Conservation (phyloP, 1,139 yeast species). For the Fermentozyma sake region DNA sequence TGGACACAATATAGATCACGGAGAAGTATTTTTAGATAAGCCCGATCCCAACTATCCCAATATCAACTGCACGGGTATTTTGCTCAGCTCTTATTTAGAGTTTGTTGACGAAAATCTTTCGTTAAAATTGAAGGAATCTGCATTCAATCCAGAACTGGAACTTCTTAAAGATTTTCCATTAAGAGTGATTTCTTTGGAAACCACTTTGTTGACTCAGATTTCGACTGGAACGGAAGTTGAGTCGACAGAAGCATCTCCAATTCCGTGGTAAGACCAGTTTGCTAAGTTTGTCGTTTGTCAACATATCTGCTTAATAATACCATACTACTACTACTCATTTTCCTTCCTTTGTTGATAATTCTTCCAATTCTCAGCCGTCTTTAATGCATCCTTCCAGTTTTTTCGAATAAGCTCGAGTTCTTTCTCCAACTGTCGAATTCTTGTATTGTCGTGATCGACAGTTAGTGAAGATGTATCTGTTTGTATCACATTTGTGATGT, state of each 20-base stretch:
- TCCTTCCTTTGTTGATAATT: conserved; percentile 9
- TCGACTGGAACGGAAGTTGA: not conserved
- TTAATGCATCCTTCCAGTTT: conserved; percentile 44
- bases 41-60: conserved; percentile 14
- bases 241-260: not conserved
- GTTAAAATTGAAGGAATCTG: conserved; percentile 13
- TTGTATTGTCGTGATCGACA: conserved; percentile 6
- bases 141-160: conserved; percentile 8
- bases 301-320: too few relatives aligned
- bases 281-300: too few relatives aligned
- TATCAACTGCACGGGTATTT: conserved; percentile 29
- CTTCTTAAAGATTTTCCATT: conserved; percentile 32
- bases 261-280: too few relatives aligned
- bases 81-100: conserved; percentile 27
- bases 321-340: not conserved
- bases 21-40: conserved; percentile 3
- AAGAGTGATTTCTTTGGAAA: conserved; percentile 25
- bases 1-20: not conserved
- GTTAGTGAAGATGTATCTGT: conserved; percentile 9
- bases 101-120: conserved; percentile 14
- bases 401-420: conserved; percentile 34
- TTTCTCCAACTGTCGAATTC: conserved; percentile 25
- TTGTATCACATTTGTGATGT: conserved; percentile 21
- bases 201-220: conserved; percentile 19
- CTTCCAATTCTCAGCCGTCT: conserved; percentile 47